A percentile compares a stretch with the other conserved stretches of the same genome.
Conservation (phyloP, 352 stramenopile species). For the Thraustochytrium sp. region DNA sequence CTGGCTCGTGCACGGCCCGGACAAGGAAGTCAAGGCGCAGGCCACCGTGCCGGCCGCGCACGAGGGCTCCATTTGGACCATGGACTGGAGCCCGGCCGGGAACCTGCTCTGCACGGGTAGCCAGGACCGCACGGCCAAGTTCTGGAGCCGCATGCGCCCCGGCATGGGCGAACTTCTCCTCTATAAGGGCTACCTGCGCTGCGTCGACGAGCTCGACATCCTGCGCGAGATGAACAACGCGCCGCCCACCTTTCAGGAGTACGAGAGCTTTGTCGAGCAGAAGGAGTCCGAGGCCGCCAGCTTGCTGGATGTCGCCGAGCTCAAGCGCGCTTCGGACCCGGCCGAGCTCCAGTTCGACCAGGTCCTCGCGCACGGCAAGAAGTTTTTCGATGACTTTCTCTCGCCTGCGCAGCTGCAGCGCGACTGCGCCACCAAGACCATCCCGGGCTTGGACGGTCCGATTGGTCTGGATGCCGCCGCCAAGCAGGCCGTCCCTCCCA, state of each 20-base stretch:
- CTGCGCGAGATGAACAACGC: constrained; percentile 30
- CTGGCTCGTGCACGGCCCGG: constrained; percentile 79
- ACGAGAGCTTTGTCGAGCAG: constrained; percentile 39
- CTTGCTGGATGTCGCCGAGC: not conserved
- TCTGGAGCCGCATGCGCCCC: constrained; percentile 89
- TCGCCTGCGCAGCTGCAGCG: not conserved
- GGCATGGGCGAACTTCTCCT: constrained; percentile 53
- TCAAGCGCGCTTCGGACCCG: not conserved
- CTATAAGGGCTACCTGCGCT: constrained; percentile 44
- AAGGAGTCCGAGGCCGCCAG: constrained; percentile 18
- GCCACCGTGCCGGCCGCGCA: constrained; percentile 81
- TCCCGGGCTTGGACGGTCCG: not conserved
- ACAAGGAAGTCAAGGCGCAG: constrained; percentile 69
- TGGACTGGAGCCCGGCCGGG: constrained; percentile 93
- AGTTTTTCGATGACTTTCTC: constrained; percentile 12
- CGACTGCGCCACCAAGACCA: not conserved
- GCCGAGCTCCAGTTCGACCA: constrained; percentile 11
- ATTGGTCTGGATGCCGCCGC: not conserved
- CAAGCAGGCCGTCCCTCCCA: not conserved
- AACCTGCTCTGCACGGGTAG: constrained; percentile 89
- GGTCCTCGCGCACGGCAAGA: constrained; percentile 9
- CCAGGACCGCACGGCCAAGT: constrained; percentile 95
- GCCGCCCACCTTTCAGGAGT: constrained; percentile 39
- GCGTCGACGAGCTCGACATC: constrained; percentile 38
- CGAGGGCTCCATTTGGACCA: constrained; percentile 94